Evolutionary conservation across 352 stramenopile species (phyloP).

Genomic region (Pythium inflatum): DNA sequence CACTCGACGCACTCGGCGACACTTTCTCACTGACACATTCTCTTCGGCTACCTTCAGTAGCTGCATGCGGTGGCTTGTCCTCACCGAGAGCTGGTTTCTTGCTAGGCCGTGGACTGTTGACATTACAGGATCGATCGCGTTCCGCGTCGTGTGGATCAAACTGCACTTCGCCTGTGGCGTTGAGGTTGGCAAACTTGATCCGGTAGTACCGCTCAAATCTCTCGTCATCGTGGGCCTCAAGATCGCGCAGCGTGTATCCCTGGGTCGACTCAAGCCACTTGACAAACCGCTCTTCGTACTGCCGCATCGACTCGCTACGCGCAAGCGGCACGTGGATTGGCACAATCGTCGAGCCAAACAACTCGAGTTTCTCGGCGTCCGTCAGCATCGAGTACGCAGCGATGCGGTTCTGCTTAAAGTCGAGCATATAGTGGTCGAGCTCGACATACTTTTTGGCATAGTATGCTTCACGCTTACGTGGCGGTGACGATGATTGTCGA

Average conservation of each 20-base stretch:
- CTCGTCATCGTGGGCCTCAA: constrained; percentile 8
- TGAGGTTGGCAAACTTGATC: constrained; percentile 19
- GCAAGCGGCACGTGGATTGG: constrained; percentile 26
- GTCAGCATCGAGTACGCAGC: neutral
- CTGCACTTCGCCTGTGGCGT: neutral
- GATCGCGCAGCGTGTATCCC: neutral
- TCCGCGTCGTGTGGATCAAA: constrained; percentile 1
- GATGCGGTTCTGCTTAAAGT: neutral
- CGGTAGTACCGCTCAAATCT: constrained; percentile 15
- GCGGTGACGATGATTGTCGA: neutral
- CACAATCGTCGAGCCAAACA: constrained; percentile 19
- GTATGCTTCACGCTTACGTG: neutral
- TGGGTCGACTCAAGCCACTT: constrained; percentile 12
- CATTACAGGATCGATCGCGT: neutral
- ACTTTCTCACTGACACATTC: too few species aligned
- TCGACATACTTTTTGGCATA: constrained; percentile 23
- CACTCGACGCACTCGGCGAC: neutral
- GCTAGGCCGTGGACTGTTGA: neutral
- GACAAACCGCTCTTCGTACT: constrained; percentile 30
- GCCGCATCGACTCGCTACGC: constrained; percentile 7
- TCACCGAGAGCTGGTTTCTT: constrained; percentile 2
- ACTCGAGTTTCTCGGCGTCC: neutral
- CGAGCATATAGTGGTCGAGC: constrained; percentile 16
- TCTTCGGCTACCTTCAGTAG: too few species aligned
- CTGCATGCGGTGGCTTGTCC: too few species aligned